Evolutionary conservation across 2,329 filamentous ascomycete genomes (phyloP), one percentile per base, ranked within the genome.

Genomic region (Fusarium xyrophilum): DNA sequence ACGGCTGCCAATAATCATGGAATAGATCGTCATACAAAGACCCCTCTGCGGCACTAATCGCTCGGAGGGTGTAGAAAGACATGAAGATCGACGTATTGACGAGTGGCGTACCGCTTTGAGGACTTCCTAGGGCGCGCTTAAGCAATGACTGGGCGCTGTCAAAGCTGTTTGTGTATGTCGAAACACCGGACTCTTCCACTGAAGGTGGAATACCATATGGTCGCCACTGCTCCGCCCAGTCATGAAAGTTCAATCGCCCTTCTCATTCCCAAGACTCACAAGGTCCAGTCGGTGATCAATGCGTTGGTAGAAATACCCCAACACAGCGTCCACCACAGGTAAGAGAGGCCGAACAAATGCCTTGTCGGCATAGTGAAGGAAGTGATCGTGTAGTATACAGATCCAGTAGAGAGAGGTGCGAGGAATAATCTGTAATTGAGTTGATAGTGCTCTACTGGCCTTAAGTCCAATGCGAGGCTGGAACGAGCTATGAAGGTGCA

Each of bases 81-180:
- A 55, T 59, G 2, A 39, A 38, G 1, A 44, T n/a, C 0, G 50
- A 55, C 0, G 50, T 55, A 15, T 19, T 32, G 7, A 38, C 3
- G 0, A 58, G 44, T 13, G n/a, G 44, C 0, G 11, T 0, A 5
- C n/a, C 14, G 0, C 0, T 17, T 0, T 32, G 27, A 13, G 28
- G 21, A 23, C n/a, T 30, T 30, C 28, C n/a, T 0, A 47, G 44
- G 0, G 44, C n/a, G 14, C 44, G 14, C 2, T 30, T 32, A 1
- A 47, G 44, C 6, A 47, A 13, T 23, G 0, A 2, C 5, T 47
- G 44, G 1, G 44, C 27, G n/a, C 5, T 32, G 3, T 17, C 11
- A 23, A 57, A n/a, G 15, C 30, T 28, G 19, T 54, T 57, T 15
- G n/a, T 28, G 0, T 54, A 57, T 3, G 47, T 54, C 7, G 36